phyloP scores from a whole-genome alignment of 163 green algal genomes.

The Chloromonas sp. region DNA sequence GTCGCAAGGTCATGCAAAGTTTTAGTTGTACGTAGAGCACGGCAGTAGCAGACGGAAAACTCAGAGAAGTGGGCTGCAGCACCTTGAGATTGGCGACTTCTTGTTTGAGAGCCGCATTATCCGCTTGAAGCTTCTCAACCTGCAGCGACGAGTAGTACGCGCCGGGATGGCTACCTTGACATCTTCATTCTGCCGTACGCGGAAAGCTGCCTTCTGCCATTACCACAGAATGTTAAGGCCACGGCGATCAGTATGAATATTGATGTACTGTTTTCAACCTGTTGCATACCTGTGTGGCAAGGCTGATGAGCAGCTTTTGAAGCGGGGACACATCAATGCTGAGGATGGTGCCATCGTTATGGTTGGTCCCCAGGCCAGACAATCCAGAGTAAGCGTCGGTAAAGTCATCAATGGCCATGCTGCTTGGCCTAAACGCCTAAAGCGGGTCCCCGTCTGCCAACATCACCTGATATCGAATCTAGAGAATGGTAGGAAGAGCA shows the following conservation, averaged over 20 bases:
- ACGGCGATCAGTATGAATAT: no score
- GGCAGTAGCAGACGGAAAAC: no score
- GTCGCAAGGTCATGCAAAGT: neutral
- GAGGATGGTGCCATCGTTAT: neutral
- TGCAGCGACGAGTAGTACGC: neutral
- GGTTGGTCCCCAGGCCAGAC: no score
- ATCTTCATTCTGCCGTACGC: conserved; percentile 4
- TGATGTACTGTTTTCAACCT: neutral
- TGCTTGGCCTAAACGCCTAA: neutral
- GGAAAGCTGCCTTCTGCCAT: no score
- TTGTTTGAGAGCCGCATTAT: conserved; percentile 16
- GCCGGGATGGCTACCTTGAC: no score
- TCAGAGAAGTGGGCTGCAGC: neutral
- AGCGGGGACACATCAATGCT: conserved; percentile 22
- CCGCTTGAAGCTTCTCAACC: neutral
- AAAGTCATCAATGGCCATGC: neutral
- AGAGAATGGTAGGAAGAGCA: no score
- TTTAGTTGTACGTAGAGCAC: neutral
- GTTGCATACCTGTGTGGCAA: conserved; percentile 15
- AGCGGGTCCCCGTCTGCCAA: neutral
- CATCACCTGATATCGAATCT: neutral
- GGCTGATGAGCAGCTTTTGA: conserved; percentile 25
- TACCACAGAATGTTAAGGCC: no score
- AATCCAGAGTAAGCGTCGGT: neutral
- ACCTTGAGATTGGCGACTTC: conserved; percentile 25